These are phyloP conservation scores for Tolypocladium tundrense DNA, from an alignment of 2,329 filamentous ascomycete species.

Conservation along the genomic window DNA sequence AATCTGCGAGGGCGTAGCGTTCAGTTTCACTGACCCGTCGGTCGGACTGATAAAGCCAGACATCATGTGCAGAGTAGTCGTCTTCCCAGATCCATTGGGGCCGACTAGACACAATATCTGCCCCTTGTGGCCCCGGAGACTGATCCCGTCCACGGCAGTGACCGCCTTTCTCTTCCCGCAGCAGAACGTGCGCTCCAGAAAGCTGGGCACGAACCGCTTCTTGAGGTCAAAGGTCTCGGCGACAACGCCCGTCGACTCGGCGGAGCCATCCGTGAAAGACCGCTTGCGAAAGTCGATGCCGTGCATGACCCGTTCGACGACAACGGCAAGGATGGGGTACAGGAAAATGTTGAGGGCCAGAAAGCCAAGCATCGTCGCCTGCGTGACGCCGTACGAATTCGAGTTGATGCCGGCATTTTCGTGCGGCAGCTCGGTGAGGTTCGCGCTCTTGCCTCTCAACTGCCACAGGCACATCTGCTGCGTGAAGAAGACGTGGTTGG, in stretches of 20 bases:
- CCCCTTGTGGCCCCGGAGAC: conserved; percentile 45
- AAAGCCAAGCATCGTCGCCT: conserved; percentile 19
- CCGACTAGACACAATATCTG: conserved; percentile 58
- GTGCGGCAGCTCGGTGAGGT: conserved; percentile 3
- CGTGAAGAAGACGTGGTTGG: conserved; percentile 12
- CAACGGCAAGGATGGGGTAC: conserved; percentile 19
- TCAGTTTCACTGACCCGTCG: conserved; percentile 47
- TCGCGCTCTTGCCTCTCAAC: conserved; percentile 2
- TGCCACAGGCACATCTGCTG: conserved; percentile 14
- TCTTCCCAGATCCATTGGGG: conserved; percentile 62
- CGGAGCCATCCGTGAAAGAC: conserved; percentile 12
- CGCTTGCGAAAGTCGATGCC: conserved; percentile 22
- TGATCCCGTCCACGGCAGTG: conserved; percentile 51
- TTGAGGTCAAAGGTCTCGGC: conserved; percentile 14
- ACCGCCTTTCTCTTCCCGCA: conserved; percentile 22
- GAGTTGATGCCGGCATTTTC: conserved; percentile 6
- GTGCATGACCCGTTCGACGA: conserved; percentile 21
- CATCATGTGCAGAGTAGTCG: conserved; percentile 58
- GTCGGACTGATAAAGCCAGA: conserved; percentile 53
- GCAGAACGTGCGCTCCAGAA: conserved; percentile 17
- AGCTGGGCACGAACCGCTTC: conserved; percentile 20
- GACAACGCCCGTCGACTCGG: conserved; percentile 9
- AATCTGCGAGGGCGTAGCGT: conserved; percentile 34
- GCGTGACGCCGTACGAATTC: conserved; percentile 11
- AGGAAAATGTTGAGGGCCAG: conserved; percentile 21